A percentile compares a stretch with the other conserved stretches of the same genome.
Evolutionary conservation across 495 filamentous ascomycete genomes (phyloP).

Genomic region (Penicillium coffeae): DNA sequence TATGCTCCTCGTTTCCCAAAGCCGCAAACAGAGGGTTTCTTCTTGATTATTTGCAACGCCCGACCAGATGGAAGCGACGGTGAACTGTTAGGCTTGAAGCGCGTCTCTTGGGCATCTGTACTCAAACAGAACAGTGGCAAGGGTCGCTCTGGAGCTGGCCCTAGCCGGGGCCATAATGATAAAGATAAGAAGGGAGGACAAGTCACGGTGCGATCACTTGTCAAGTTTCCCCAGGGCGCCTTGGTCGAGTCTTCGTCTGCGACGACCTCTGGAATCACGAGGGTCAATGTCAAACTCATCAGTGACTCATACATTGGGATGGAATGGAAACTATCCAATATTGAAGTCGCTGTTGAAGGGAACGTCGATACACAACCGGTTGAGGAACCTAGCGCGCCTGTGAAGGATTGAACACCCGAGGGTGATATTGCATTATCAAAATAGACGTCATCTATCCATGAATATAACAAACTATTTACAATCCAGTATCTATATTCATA

Average conservation of each 20-base stretch:
- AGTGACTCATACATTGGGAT: conserved; percentile 87
- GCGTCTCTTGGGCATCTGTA: conserved; percentile 65
- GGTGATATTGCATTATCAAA: no score
- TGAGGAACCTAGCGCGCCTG: conserved; percentile 17
- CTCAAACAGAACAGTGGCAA: conserved; percentile 23
- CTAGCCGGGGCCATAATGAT: conserved; percentile 21
- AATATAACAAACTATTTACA: no score
- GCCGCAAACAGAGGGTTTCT: conserved; percentile 91
- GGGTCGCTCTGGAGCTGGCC: conserved; percentile 16
- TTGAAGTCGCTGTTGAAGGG: conserved; percentile 22
- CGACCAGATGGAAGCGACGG: conserved; percentile 56
- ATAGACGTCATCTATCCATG: no score
- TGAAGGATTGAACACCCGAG: conserved; percentile 11
- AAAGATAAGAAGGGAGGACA: conserved; percentile 12
- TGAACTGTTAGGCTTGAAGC: conserved; percentile 79
- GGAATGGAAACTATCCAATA: conserved; percentile 52
- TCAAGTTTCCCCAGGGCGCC: conserved; percentile 58
- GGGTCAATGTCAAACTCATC: conserved; percentile 66
- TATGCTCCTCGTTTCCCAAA: conserved; percentile 90
- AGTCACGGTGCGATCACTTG: conserved; percentile 32
- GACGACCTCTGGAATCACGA: conserved; percentile 15
- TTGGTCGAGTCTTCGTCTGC: conserved; percentile 17
- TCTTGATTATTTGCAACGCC: conserved; percentile 59
- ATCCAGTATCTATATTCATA: background rate
- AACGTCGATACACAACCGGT: conserved; percentile 19